Conservation (phyloP, 2,329 filamentous ascomycete genomes). For the Pseudogymnoascus sp. region DNA sequence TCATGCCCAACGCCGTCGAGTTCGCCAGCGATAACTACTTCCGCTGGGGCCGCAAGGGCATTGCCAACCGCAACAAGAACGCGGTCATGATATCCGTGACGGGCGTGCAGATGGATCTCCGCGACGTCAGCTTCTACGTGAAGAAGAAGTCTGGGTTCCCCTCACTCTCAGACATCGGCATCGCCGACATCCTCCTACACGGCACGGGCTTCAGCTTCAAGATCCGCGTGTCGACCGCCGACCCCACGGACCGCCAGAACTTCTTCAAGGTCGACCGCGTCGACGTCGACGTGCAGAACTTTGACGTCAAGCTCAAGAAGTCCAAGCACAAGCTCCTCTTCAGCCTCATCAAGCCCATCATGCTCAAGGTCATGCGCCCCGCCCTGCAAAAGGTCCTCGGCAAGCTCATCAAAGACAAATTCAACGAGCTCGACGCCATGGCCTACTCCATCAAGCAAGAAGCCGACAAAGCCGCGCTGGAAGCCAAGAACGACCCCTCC, state of each 20-base stretch:
- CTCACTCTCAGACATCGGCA: slow-evolving; percentile 73
- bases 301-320: slow-evolving; percentile 85
- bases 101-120: slow-evolving; percentile 86
- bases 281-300: slow-evolving; percentile 68
- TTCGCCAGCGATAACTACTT: slow-evolving; percentile 89
- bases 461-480: slow-evolving; percentile 61
- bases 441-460: slow-evolving; percentile 75
- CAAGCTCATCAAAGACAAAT: slow-evolving; percentile 78
- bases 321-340: slow-evolving; percentile 94
- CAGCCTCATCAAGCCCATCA: slow-evolving; percentile 73
- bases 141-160: slow-evolving; percentile 94
- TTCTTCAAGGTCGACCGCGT: slow-evolving; percentile 95
- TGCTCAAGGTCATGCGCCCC: slow-evolving; percentile 76
- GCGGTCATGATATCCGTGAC: slow-evolving; percentile 73
- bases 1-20: slow-evolving; percentile 87
- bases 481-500: slow-evolving; percentile 60
- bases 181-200: slow-evolving; percentile 80
- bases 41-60: slow-evolving; percentile 86
- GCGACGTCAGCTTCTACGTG: slow-evolving; percentile 87
- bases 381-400: slow-evolving; percentile 81
- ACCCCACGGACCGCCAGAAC: slow-evolving; percentile 65
- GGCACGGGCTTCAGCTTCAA: slow-evolving; percentile 88
- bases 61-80: slow-evolving; percentile 73
- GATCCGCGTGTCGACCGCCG: slow-evolving; percentile 75
- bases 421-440: slow-evolving; percentile 64